Evolutionary conservation across 1,139 yeast genomes (phyloP).

Genomic region (Kodamaea suecica): DNA sequence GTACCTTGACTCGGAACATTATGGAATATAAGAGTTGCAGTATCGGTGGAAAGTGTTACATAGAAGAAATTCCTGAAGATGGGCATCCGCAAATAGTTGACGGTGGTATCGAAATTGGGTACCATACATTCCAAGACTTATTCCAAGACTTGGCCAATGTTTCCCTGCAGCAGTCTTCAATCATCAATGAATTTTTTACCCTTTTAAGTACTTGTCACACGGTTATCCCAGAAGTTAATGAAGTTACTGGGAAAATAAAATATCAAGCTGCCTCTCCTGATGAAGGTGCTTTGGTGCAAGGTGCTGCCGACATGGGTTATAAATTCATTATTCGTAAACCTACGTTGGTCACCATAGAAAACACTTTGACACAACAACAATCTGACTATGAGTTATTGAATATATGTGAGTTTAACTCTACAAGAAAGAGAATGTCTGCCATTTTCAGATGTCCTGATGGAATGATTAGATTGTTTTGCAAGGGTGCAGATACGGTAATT

Average conservation of each 20-base stretch:
- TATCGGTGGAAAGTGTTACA: slow-evolving; percentile 89
- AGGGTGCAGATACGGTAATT: slow-evolving; percentile 98
- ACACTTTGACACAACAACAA: slow-evolving; percentile 34
- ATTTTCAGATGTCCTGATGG: slow-evolving; percentile 95
- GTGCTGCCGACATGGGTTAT: slow-evolving; percentile 88
- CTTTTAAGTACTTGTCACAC: slow-evolving; percentile 93
- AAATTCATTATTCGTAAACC: slow-evolving; percentile 85
- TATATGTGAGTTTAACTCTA: slow-evolving; percentile 94
- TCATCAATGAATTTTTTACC: slow-evolving; percentile 80
- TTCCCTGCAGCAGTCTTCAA: slow-evolving; percentile 49
- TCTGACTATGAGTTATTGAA: slow-evolving; percentile 72
- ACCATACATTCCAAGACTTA: slow-evolving; percentile 67
- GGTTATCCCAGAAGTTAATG: slow-evolving; percentile 85
- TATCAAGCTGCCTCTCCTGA: slow-evolving; percentile 99
- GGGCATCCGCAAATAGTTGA: slow-evolving; percentile 66
- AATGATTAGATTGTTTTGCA: slow-evolving; percentile 79
- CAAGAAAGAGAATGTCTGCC: slow-evolving; percentile 97
- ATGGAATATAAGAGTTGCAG: slow-evolving; percentile 97
- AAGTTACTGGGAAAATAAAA: slow-evolving; percentile 59
- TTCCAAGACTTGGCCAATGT: slow-evolving; percentile 47
- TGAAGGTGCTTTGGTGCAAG: slow-evolving; percentile 97
- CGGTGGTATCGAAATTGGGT: slow-evolving; percentile 85
- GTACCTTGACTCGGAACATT: slow-evolving; percentile 89
- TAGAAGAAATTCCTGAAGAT: slow-evolving; percentile 89
- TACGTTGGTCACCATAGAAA: slow-evolving; percentile 67